Percentiles rank a stretch among this genome's conserved stretches.
Evolutionary conservation across 2,329 filamentous ascomycete species (phyloP).

Genomic region (Scedosporium minutisporum): DNA sequence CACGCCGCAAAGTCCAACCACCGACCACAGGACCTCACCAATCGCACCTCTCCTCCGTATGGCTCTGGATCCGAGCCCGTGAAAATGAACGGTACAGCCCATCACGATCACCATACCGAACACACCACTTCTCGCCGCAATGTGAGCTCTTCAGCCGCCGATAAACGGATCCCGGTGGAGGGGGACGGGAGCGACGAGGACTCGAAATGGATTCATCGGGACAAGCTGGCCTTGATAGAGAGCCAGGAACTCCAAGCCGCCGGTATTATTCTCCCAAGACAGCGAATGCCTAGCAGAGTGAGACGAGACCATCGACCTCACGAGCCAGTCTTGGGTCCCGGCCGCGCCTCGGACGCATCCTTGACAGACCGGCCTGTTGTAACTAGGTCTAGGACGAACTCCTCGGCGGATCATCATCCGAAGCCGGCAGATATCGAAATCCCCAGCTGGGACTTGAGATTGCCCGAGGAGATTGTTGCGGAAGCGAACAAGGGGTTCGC

Average conservation of each 20-base stretch:
- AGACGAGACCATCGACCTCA: conserved; percentile 10
- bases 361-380: neutral
- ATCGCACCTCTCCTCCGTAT: conserved; percentile 11
- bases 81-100: neutral
- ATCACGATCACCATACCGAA: neutral
- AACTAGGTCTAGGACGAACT: conserved; percentile 20
- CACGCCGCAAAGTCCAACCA: neutral
- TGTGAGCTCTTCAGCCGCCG: conserved; percentile 3
- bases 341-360: neutral
- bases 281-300: conserved; percentile 42
- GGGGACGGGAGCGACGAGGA: conserved; percentile 37
- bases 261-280: conserved; percentile 52
- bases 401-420: conserved; percentile 21
- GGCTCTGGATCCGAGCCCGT: neutral
- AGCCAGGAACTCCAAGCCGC: conserved; percentile 71
- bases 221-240: conserved; percentile 75
- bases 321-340: neutral
- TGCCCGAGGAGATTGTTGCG: conserved; percentile 67
- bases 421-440: conserved; percentile 29
- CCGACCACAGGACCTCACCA: conserved; percentile 1
- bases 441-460: conserved; percentile 61
- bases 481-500: conserved; percentile 43
- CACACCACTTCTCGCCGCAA: neutral
- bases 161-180: conserved; percentile 7
- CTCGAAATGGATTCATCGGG: conserved; percentile 77